Evolutionary conservation across 148 eudicot genomes (phyloP), one percentile per base, ranked within the genome.

Genomic region (Rhododendron williamsianum): DNA sequence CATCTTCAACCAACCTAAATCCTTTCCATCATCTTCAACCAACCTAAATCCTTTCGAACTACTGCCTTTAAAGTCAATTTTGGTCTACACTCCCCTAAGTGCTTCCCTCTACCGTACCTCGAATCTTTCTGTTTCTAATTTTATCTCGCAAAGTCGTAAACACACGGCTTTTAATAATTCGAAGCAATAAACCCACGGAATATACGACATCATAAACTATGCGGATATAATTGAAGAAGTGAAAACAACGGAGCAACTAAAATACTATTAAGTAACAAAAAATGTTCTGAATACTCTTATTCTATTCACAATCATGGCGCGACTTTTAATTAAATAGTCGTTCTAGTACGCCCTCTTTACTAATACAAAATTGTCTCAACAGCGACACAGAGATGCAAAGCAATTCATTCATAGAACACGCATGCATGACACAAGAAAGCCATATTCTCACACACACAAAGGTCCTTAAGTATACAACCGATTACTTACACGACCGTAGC

Each of bases 401-500:
- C 8, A 21, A 60, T 36, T 45, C 46, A 63, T 11, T 63, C 73
- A 60, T 38, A 25, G 2, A 60, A 4, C 33, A 12, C 46, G 69
- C 46, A 76, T 45, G 79, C 54, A 72, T 9, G 49, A 73, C 36
- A 16, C 45, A 35, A 73, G 43, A 56, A 48, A 8, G 30, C 33
- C 25, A 1, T n/a, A 78, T 35, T 27, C 33, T 18, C 83, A 80
- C 1, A 51, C n/a, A 30, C 30, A 30, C 13, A 56, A 18, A 56
- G 63, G 33, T 23, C 51, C 51, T 48, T 48, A 51, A 51, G 54
- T 54, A 54, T 54, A 54, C 56, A 52, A 52, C 56, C 4, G 60
- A 54, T 54, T 54, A 58, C 93, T 92, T 93, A 93, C 95, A 82
- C 95, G 94, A 82, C 92, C 95, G 89, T 89, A 93, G 83, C 95